Evolutionary conservation across 495 filamentous ascomycete genomes (phyloP), one percentile per base, ranked within the genome.

Genomic region (Penicillium soppii): DNA sequence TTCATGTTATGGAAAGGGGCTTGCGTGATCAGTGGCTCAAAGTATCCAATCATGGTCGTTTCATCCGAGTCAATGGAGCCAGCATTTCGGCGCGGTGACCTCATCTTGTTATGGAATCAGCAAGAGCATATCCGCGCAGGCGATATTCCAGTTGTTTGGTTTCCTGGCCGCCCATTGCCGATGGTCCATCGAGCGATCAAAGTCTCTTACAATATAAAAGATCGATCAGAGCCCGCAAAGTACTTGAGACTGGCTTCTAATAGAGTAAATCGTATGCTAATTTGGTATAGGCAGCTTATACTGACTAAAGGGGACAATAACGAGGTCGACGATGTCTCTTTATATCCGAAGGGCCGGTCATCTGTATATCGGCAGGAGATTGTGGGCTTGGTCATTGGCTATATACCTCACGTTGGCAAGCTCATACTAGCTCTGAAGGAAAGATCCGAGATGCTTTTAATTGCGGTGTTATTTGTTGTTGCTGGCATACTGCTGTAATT

Each of bases 91-190:
- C 68, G 68, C 0, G 66, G 69, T 21, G 68, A 72, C 52, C 20
- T 69, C 10, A 50, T 72, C 3, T 41, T 71, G 2, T 35, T 71
- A 7, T 68, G 43, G 19, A 72, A 71, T 45, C 36, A 53, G 1
- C 15, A 43, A 19, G 10, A 38, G 0, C 9, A 45, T 0, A 43
- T 72, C 26, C 23, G 47, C 5, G 48, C 56, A 7, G 69, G 69
- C 7, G 66, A 71, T 25, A 66, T 71, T 26, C 50, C 66, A 1
- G 64, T 68, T 12, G 40, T 59, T n/a, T 72, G 68, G 68, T 71
- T 71, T 30, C 3, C 25, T 2, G 54, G 56, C 3, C 26, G 32
- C 9, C 52, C 57, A 22, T 52, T 69, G 25, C 69, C 69, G 27
- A 72, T 69, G 69, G 66, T 72, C 21, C 69, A 71, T 50, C 55